Evolutionary conservation across 176 grass and related monocot species (phyloP).

Genomic region (Saccharum officinarum): DNA sequence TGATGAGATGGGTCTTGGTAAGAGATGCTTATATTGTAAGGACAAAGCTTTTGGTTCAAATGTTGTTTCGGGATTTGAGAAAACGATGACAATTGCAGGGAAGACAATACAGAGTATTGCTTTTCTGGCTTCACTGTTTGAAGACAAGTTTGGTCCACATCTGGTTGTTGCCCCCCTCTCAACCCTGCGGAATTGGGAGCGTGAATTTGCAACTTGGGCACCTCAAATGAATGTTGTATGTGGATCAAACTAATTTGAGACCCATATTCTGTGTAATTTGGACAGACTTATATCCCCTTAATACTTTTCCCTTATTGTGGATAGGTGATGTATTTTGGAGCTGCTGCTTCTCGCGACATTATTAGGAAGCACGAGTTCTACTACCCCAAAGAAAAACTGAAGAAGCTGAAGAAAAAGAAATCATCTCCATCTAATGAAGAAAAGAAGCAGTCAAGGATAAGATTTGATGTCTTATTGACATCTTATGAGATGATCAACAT

Average conservation of each 20-base stretch:
- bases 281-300: constrained; percentile 3
- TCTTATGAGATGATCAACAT: constrained; percentile 99
- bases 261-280: constrained; percentile 28
- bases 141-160: constrained; percentile 80
- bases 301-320: constrained; percentile 33
- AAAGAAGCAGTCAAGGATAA: constrained; percentile 85
- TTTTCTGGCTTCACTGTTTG: constrained; percentile 83
- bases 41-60: neutral
- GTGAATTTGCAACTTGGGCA: constrained; percentile 98
- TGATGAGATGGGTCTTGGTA: constrained; percentile 99
- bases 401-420: constrained; percentile 91
- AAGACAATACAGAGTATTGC: constrained; percentile 99
- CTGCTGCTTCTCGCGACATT: constrained; percentile 66
- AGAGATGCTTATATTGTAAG: constrained; percentile 33
- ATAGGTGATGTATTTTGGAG: constrained; percentile 97
- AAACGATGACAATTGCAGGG: constrained; percentile 51
- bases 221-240: constrained; percentile 97
- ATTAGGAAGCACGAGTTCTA: constrained; percentile 95
- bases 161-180: constrained; percentile 97
- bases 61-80: constrained; percentile 23
- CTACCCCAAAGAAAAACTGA: constrained; percentile 73
- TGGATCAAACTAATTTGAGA: constrained; percentile 40
- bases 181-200: constrained; percentile 96
- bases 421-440: constrained; percentile 50
- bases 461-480: constrained; percentile 98